Evolutionary conservation across 805 yeast genomes (phyloP).

Genomic region (Barnettozyma sp.): DNA sequence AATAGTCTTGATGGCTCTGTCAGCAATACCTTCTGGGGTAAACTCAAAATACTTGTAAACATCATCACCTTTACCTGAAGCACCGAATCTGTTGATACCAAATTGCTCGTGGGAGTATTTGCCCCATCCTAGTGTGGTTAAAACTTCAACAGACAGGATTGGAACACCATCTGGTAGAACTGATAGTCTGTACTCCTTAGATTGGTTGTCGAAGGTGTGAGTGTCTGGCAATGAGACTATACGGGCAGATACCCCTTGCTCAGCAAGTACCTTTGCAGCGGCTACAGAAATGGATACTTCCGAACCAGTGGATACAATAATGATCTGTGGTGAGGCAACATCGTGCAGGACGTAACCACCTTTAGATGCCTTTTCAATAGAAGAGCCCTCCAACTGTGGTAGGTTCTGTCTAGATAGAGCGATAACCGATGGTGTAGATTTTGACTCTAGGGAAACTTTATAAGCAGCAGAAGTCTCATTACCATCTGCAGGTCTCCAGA

Average conservation of each 20-base stretch:
- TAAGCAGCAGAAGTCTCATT: slow-evolving; percentile 84
- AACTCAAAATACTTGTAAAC: slow-evolving; percentile 82
- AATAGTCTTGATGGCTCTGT: slow-evolving; percentile 73
- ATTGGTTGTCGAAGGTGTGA: slow-evolving; percentile 80
- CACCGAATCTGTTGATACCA: slow-evolving; percentile 94
- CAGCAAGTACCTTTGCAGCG: slow-evolving; percentile 65
- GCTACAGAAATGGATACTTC: slow-evolving; percentile 79
- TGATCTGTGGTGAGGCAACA: slow-evolving; percentile 58
- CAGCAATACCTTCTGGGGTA: slow-evolving; percentile 88
- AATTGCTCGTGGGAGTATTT: slow-evolving; percentile 95
- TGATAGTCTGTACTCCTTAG: slow-evolving; percentile 69
- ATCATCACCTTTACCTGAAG: slow-evolving; percentile 82
- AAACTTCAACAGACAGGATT: slow-evolving; percentile 87
- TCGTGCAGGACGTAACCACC: slow-evolving; percentile 85
- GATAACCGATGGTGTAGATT: slow-evolving; percentile 62
- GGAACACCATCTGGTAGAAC: slow-evolving; percentile 96
- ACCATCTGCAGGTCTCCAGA: slow-evolving; percentile 94
- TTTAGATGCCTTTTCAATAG: slow-evolving; percentile 83
- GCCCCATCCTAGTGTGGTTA: slow-evolving; percentile 88
- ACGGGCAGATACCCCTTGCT: slow-evolving; percentile 62
- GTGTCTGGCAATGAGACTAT: slow-evolving; percentile 93
- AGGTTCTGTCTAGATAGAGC: slow-evolving; percentile 82
- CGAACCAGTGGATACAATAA: slow-evolving; percentile 88
- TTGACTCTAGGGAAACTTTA: slow-evolving; percentile 53
- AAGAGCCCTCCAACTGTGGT: slow-evolving; percentile 90